phyloP scores from a whole-genome alignment of 2,329 filamentous ascomycete genomes.

The Pyrenophora seminiperda region DNA sequence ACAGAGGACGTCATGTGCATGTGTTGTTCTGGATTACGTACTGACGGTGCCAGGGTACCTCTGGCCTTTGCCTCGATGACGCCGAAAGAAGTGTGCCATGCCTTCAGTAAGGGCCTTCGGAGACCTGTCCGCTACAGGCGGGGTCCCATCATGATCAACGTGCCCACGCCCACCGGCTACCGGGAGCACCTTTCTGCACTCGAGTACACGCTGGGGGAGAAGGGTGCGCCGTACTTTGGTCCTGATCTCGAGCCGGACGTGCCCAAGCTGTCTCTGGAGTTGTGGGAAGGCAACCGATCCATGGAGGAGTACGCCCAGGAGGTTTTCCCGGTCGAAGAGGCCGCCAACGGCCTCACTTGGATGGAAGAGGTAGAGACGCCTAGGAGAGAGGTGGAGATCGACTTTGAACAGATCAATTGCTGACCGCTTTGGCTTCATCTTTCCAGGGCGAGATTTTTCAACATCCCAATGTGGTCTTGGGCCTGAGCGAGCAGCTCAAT shows the following conservation, averaged over 20 bases:
- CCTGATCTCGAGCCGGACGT: conserved; percentile 65
- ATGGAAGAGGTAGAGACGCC: conserved; percentile 66
- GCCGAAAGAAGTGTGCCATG: conserved; percentile 78
- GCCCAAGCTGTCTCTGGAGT: conserved; percentile 73
- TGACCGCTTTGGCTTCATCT: conserved; percentile 33
- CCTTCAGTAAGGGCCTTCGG: conserved; percentile 78
- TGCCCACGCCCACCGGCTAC: conserved; percentile 86
- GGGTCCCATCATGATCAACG: conserved; percentile 80
- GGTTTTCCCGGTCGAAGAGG: conserved; percentile 92
- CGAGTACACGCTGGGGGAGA: conserved; percentile 63
- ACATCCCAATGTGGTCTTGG: conserved; percentile 35
- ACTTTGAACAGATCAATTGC: conserved; percentile 47
- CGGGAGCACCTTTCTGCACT: conserved; percentile 78
- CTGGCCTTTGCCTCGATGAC: conserved; percentile 89
- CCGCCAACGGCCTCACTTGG: conserved; percentile 92
- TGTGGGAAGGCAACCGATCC: conserved; percentile 91
- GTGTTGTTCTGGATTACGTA: conserved; percentile 24
- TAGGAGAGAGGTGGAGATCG: conserved; percentile 42
- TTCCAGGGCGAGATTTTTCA: conserved; percentile 39
- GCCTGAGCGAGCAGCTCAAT: conserved; percentile 41
- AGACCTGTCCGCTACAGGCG: conserved; percentile 78
- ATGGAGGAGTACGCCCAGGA: conserved; percentile 94
- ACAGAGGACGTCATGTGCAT: conserved; percentile 16
- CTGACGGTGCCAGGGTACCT: conserved; percentile 67
- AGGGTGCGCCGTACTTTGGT: conserved; percentile 66